Evolutionary conservation across 164 flowering plant genomes (phyloP).

Genomic region (Protea cynaroides): DNA sequence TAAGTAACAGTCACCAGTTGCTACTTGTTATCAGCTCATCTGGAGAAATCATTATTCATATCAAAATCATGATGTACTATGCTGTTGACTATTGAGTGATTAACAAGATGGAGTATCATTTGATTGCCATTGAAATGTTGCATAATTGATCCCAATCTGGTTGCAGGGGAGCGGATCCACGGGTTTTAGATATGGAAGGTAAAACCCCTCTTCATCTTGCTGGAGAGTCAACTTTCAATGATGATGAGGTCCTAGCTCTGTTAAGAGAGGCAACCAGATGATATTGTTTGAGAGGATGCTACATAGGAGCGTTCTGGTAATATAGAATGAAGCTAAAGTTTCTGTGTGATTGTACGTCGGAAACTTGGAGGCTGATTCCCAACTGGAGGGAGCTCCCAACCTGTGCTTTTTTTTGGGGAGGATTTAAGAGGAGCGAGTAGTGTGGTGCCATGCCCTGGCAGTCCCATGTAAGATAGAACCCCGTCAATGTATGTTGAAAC

Average conservation of each 20-base stretch:
- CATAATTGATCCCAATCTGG: not conserved
- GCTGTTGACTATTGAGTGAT: not conserved
- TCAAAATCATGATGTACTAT: not conserved
- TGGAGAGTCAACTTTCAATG: constrained; percentile 45
- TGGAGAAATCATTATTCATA: not conserved
- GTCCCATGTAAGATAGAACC: constrained; percentile 3
- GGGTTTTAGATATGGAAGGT: constrained; percentile 48
- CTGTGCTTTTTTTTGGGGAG: constrained; percentile 7
- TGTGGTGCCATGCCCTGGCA: constrained; percentile 9
- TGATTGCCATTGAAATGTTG: constrained; percentile 26
- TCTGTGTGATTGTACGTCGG: constrained; percentile 16
- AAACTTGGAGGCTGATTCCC: constrained; percentile 19
- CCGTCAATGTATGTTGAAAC: constrained; percentile 4
- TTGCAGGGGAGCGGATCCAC: constrained; percentile 69
- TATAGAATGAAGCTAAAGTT: constrained; percentile 13
- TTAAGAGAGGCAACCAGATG: constrained; percentile 56
- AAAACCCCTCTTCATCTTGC: constrained; percentile 47
- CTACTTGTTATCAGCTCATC: too few relatives aligned
- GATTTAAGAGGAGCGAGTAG: constrained; percentile 4
- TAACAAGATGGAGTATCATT: constrained; percentile 16
- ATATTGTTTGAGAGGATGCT: not conserved
- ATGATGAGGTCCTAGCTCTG: constrained; percentile 50
- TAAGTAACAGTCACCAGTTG: too few relatives aligned
- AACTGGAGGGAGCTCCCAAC: constrained; percentile 8
- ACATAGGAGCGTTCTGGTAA: constrained; percentile 1